Evolutionary conservation across 140 eudicot genomes (phyloP).

Genomic region (Erigeron philadelphicus): DNA sequence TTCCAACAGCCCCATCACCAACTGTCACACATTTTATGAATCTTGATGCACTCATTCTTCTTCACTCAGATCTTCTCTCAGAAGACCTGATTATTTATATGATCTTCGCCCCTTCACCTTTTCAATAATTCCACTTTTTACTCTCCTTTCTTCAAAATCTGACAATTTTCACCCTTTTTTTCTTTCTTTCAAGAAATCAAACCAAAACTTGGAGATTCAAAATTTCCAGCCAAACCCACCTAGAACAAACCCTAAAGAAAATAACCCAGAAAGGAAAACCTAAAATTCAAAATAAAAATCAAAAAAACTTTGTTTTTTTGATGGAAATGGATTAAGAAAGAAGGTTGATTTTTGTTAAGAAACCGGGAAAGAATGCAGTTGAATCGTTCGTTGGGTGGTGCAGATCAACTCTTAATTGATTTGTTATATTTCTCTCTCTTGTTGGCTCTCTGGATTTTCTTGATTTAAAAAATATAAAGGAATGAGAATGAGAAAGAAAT

Average conservation of each 20-base stretch:
- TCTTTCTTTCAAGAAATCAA: background rate
- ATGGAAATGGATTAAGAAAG: constrained; percentile 20
- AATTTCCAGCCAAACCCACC: background rate
- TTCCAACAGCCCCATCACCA: constrained; percentile 94
- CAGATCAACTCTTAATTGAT: constrained; percentile 27
- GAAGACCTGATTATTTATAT: constrained; percentile 15
- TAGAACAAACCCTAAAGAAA: constrained; percentile 15
- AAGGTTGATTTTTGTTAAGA: constrained; percentile 12
- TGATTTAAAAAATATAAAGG: background rate
- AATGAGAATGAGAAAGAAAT: background rate
- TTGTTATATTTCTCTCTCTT: constrained; percentile 19
- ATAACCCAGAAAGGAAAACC: constrained; percentile 1
- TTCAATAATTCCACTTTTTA: background rate
- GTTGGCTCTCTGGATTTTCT: background rate
- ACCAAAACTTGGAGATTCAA: background rate
- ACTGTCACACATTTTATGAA: constrained; percentile 90
- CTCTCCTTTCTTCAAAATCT: background rate
- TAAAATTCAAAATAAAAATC: background rate
- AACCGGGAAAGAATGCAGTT: constrained; percentile 81
- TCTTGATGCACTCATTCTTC: constrained; percentile 57
- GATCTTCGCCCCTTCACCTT: background rate
- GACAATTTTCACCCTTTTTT: constrained; percentile 6
- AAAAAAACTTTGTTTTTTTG: constrained; percentile 1
- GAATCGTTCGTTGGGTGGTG: constrained; percentile 56
- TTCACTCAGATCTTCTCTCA: constrained; percentile 22